phyloP scores from a whole-genome alignment of 257 asterid species.

The Solanum etuberosum region DNA sequence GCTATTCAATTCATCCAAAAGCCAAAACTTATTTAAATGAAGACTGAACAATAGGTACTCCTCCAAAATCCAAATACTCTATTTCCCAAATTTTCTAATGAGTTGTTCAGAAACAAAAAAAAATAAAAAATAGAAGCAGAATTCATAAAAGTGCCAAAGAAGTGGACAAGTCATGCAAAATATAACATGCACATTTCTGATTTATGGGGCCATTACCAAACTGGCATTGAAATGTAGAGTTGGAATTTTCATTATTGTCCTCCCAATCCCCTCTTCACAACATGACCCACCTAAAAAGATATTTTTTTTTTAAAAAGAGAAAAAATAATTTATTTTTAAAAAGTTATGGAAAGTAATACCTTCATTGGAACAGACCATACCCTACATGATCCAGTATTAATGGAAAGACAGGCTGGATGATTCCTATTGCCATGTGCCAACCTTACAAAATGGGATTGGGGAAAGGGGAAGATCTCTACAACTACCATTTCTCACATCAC shows the following conservation, averaged over 20 bases:
- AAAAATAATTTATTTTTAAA: not conserved
- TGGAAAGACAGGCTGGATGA: not conserved
- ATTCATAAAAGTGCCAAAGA: not conserved
- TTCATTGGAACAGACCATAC: not conserved
- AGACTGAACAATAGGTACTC: not conserved
- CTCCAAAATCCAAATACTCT: not conserved
- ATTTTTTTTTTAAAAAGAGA: not conserved
- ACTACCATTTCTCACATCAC: not conserved
- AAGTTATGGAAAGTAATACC: not conserved
- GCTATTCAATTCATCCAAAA: not conserved
- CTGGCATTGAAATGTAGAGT: not conserved
- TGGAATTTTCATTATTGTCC: not conserved
- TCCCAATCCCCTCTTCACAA: not conserved
- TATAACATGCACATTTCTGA: not conserved
- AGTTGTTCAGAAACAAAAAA: not conserved
- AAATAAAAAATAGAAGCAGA: not conserved
- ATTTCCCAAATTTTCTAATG: not conserved
- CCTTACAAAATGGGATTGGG: not conserved
- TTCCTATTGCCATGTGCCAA: not conserved
- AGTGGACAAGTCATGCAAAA: not conserved
- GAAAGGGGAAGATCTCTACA: not conserved
- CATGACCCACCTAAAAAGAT: not conserved
- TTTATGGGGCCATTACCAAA: not conserved
- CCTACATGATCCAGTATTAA: not conserved
- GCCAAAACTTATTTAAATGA: not conserved